Base-by-base conservation (phyloP, 176 grass and related monocot genomes). In the Triticum dicoccoides region DNA sequence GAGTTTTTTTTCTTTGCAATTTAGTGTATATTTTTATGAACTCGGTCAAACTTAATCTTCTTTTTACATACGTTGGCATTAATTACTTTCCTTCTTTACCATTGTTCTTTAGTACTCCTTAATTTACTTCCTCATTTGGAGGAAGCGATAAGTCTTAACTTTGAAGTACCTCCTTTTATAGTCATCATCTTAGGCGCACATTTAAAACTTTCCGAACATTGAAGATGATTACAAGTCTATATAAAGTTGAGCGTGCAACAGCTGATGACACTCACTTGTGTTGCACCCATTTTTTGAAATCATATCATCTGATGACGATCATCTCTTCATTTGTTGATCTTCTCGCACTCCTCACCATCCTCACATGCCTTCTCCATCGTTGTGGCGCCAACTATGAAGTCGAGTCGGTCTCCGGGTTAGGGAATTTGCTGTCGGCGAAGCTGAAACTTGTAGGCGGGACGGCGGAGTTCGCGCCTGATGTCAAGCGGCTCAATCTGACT, bases 401-500 rank as follows among this genome's bases (percentile, higher is more conserved):
- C 35, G 67, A 15, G 20, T 90, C 89, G 18, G 61, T 83, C 8
- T 5, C 23, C 61, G 1, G 24, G 23, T 49, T 21, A 27, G 42
- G n/a, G 76, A 84, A 39, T 27, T 35, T 5, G 80, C 62, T 98
- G 73, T 83, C 65, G 23, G 93, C 87, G 3, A 21, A 61, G 81
- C 85, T 98, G 62, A 76, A 47, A 47, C 71, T 95, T 27, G 84
- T 84, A 59, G 87, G 85, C 38, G 29, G 20, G 62, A 80, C 85
- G 68, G 39, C 14, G 2, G 13, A 73, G 15, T 82, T 93, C 65
- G 93, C 91, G 5, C 66, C 85, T 3, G 95, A 95, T 74, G 78
- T 98, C 9, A 51, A 65, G 65, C 84, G n/a, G 17, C 93, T 98
- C 61, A 45, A 49, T 61, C 65, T 98, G 9, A 85, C 83, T 33